Evolutionary conservation across 352 stramenopile species (phyloP), one percentile per base, ranked within the genome.

Genomic region (Pythium chondricola): DNA sequence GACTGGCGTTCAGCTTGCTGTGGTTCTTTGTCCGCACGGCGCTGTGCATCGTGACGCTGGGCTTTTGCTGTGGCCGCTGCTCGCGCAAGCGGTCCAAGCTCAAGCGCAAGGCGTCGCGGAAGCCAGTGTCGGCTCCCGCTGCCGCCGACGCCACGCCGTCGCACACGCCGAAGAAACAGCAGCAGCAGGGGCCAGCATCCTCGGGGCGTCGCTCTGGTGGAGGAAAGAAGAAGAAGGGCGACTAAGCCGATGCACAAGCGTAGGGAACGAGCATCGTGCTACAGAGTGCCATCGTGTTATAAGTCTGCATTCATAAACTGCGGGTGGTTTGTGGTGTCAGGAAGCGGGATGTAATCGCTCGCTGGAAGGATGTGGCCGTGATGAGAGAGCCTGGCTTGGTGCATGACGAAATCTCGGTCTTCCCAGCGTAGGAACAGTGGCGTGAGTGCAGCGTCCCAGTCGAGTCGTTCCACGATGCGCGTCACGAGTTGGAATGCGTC

Each of bases 11-110:
- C 37, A 73, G 66, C 29, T 31, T 84, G 4, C 48, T 58, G 16
- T 86, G 71, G 74, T 88, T 75, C 65, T 35, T 82, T 0, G 40
- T 90, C 18, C 65, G 65, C 37, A 83, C 71, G 33, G 48, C 49
- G 8, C 31, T 86, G 26, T 88, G 61, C 26, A 32, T 86, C 16
- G 40, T 68, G 16, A 85, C 75, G 22, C 65, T 68, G 43, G 78
- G 78, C 31, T 61, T 76, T 44, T 89, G 74, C 74, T 87, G 68
- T 48, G 56, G 70, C 13, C 18, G 36, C 8, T 63, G 60, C 40
- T 42, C 58, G 9, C 65, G 54, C n/a, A 79, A 85, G 46, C 63
- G 67, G 31, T 65, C 38, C 40, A 73, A 74, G 45, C 48, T 29
- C 42, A 86, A 82, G 56, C 71, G 64, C 30, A 85, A 87, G 57